A percentile compares a stretch with the other conserved stretches of the same genome.
Evolutionary conservation across 2,329 filamentous ascomycete species (phyloP).

Genomic region (Leptographium wingfieldii): DNA sequence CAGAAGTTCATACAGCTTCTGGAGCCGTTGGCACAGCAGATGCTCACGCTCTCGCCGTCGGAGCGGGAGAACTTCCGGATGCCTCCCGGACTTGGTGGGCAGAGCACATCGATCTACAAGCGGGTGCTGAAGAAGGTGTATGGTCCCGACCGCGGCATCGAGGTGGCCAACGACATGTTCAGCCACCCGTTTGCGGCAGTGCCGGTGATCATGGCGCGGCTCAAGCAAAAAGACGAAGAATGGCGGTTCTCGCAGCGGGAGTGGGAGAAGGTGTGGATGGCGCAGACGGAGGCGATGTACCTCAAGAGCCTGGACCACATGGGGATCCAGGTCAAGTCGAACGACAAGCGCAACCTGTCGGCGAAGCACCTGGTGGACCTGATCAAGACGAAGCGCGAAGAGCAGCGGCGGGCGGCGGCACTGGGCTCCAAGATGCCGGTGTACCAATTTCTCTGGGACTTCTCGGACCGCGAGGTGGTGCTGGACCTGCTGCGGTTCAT

Average conservation of each 20-base stretch:
- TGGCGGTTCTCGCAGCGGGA: slow-evolving; percentile 92
- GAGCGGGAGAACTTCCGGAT: slow-evolving; percentile 68
- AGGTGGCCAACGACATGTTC: slow-evolving; percentile 82
- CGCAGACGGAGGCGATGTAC: slow-evolving; percentile 89
- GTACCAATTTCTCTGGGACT: slow-evolving; percentile 64
- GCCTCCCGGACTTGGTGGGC: slow-evolving; percentile 72
- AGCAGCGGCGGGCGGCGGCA: slow-evolving; percentile 59
- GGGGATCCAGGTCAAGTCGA: slow-evolving; percentile 76
- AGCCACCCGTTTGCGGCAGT: slow-evolving; percentile 73
- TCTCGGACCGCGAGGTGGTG: slow-evolving; percentile 58
- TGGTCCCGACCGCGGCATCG: slow-evolving; percentile 66
- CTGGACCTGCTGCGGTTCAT: slow-evolving; percentile 49
- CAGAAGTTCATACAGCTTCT: slow-evolving; percentile 90
- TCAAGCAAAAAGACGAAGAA: slow-evolving; percentile 95
- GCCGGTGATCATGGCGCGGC: slow-evolving; percentile 71
- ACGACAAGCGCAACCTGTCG: slow-evolving; percentile 83
- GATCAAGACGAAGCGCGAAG: slow-evolving; percentile 86
- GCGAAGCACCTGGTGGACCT: slow-evolving; percentile 82
- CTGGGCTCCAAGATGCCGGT: slow-evolving; percentile 46
- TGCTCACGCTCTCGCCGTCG: slow-evolving; percentile 62
- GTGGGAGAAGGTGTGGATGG: slow-evolving; percentile 98
- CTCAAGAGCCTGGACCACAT: slow-evolving; percentile 96
- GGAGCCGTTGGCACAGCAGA: slow-evolving; percentile 84
- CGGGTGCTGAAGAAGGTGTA: slow-evolving; percentile 97
- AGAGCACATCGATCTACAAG: slow-evolving; percentile 94